Evolutionary conservation across 768 basidiomycete species (phyloP), one percentile per base, ranked within the genome.

Genomic region (Tulasnella sp.): DNA sequence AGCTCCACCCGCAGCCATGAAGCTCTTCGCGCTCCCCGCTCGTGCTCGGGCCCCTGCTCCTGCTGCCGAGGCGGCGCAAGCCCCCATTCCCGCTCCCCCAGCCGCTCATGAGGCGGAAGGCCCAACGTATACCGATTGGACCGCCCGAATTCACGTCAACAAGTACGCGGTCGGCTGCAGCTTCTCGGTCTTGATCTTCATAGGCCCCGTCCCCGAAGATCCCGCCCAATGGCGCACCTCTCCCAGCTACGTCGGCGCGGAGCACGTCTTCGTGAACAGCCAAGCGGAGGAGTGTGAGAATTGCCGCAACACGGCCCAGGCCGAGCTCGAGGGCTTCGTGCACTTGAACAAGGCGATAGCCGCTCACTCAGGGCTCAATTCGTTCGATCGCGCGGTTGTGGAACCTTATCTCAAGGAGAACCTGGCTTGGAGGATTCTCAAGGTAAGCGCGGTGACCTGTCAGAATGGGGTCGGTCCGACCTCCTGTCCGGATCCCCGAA

Each of bases 381-480:
- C 75, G 20, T 57, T 76, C 42, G 51, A 76, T 26, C 75, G 57
- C 37, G 75, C 69, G 18, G 55, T 67, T 20, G 55, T 76, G 29
- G 67, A 55, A 42, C 75, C 75, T 32, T 61, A 37, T 51, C 42
- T 76, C 9, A 76, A 57, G 42, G 75, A 61, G 20, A 35, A 67
- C 32, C 32, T 76, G 26, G 16, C 48, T 40, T 76, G 75, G 75
- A 51, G 61, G n/a, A 61, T 76, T 61, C 75, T 55, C 48, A 61
- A 67, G 75, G 75, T 76, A 42, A 76, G 75, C 32, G 74, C 39
- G 23, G 2, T n/a, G 20, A 10, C 10, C 3, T 16, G 61, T 16
- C 23, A 18, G 26, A 13, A 16, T 10, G 44, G 44, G 44, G 13
- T 18, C 16, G 44, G 13, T 18, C 16, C 44, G 35, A 35, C 35